Conservation (phyloP, 2,329 filamentous ascomycete species). For the Rhinocladiella similis region DNA sequence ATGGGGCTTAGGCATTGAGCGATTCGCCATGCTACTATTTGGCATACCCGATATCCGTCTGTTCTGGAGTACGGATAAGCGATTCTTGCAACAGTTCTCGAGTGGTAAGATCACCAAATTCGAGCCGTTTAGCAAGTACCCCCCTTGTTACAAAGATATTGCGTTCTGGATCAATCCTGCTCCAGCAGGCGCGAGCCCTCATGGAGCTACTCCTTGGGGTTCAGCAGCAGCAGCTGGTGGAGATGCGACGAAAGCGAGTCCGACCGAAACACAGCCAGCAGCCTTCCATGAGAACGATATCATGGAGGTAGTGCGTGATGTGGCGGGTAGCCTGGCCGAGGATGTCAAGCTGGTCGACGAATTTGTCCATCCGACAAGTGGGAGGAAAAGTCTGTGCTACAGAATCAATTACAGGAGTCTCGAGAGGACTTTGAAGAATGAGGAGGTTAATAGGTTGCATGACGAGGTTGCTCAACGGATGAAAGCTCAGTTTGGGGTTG, state of each 20-base stretch:
- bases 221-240: constrained; percentile 33
- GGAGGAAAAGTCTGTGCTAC: constrained; percentile 83
- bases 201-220: constrained; percentile 45
- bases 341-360: constrained; percentile 82
- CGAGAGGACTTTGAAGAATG: constrained; percentile 84
- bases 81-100: constrained; percentile 84
- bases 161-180: constrained; percentile 77
- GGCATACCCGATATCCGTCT: constrained; percentile 93
- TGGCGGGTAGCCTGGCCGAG: constrained; percentile 82
- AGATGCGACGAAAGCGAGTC: constrained; percentile 39
- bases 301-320: constrained; percentile 88
- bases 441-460: constrained; percentile 77
- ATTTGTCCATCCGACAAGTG: constrained; percentile 84
- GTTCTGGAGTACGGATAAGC: constrained; percentile 85
- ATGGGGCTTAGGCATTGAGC: constrained; percentile 89
- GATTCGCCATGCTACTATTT: constrained; percentile 96
- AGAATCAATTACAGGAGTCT: constrained; percentile 90
- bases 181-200: constrained; percentile 30
- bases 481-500: constrained; percentile 69
- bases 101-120: constrained; percentile 62
- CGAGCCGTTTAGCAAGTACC: constrained; percentile 86
- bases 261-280: constrained; percentile 37
- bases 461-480: constrained; percentile 64
- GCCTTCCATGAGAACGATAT: constrained; percentile 91
- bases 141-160: constrained; percentile 85